Percentiles rank a stretch among this genome's conserved stretches.
Evolutionary conservation across 129 eudicot species (phyloP).

Genomic region (Scalesia atractyloides): DNA sequence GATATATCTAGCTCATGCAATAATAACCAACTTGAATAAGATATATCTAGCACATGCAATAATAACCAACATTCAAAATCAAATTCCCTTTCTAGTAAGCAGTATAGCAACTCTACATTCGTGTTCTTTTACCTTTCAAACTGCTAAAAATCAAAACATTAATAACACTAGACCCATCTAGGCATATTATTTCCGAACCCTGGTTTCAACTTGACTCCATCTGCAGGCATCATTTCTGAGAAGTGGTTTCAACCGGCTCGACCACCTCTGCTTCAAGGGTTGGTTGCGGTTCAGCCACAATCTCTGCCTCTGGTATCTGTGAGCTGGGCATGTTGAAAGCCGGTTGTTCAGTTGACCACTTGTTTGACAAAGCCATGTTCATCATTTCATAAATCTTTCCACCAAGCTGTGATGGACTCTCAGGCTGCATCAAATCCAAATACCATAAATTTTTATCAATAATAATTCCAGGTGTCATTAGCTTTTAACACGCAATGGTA

Average conservation of each 20-base stretch:
- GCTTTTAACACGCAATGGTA: not conserved
- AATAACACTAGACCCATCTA: not conserved
- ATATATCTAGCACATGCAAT: slow-evolving; percentile 5
- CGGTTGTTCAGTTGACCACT: slow-evolving; percentile 64
- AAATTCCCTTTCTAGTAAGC: not conserved
- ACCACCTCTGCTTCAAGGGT: slow-evolving; percentile 69
- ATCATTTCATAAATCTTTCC: slow-evolving; percentile 97
- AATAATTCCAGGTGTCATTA: not conserved
- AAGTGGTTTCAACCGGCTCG: slow-evolving; percentile 56
- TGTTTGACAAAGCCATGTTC: slow-evolving; percentile 82
- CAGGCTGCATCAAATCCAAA: slow-evolving; percentile 68
- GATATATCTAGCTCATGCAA: slow-evolving; percentile 2
- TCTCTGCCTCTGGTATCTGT: slow-evolving; percentile 42
- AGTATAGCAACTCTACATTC: slow-evolving; percentile 5
- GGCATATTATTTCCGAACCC: slow-evolving; percentile 39
- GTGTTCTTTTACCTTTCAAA: slow-evolving; percentile 1
- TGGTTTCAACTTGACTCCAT: slow-evolving; percentile 7
- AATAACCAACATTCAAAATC: slow-evolving; percentile 18
- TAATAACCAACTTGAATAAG: slow-evolving; percentile 9
- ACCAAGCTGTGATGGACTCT: slow-evolving; percentile 80
- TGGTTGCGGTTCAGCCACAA: slow-evolving; percentile 46
- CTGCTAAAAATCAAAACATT: slow-evolving; percentile 3
- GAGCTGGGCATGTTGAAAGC: slow-evolving; percentile 22
- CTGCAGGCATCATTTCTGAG: slow-evolving; percentile 51
- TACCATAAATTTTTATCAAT: not conserved